Evolutionary conservation across 768 basidiomycete species (phyloP).

Genomic region (Pulveroboletus sp.): DNA sequence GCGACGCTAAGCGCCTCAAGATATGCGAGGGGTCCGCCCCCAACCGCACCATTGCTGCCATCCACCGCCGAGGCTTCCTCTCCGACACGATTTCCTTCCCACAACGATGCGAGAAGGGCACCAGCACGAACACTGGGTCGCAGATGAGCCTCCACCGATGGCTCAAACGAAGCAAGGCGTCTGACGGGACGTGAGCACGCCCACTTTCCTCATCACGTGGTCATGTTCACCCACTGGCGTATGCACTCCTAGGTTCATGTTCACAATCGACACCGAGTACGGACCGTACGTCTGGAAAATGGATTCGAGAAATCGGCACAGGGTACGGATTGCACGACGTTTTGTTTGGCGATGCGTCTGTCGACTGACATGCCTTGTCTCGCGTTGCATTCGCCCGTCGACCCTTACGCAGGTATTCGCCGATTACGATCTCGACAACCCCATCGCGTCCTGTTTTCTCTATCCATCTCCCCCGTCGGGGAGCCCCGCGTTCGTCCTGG

Average conservation of each 20-base stretch:
- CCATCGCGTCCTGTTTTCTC: conserved; percentile 11
- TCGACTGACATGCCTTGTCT: no score
- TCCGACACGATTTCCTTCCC: conserved; percentile 27
- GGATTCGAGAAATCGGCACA: conserved; percentile 20
- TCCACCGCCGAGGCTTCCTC: conserved; percentile 26
- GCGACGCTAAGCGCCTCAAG: conserved; percentile 15
- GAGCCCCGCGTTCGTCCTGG: conserved; percentile 21
- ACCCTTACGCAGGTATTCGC: no score
- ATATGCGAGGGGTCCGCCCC: conserved; percentile 12
- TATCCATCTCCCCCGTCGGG: background rate
- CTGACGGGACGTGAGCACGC: conserved; percentile 22
- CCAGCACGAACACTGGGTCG: background rate
- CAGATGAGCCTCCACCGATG: conserved; percentile 23
- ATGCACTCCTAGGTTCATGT: conserved; percentile 11
- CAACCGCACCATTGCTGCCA: conserved; percentile 16
- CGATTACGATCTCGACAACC: no score
- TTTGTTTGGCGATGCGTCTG: background rate
- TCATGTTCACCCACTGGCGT: background rate
- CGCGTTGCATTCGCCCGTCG: no score
- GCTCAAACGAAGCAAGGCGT: conserved; percentile 23
- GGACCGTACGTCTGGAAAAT: conserved; percentile 27
- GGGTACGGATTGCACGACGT: conserved; percentile 7
- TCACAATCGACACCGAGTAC: conserved; percentile 18
- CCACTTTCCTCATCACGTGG: background rate
- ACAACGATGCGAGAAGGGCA: background rate